These are phyloP conservation scores for Sphenostylis stenocarpa DNA, from an alignment of 306 rosid species.

Conservation along the genomic window DNA sequence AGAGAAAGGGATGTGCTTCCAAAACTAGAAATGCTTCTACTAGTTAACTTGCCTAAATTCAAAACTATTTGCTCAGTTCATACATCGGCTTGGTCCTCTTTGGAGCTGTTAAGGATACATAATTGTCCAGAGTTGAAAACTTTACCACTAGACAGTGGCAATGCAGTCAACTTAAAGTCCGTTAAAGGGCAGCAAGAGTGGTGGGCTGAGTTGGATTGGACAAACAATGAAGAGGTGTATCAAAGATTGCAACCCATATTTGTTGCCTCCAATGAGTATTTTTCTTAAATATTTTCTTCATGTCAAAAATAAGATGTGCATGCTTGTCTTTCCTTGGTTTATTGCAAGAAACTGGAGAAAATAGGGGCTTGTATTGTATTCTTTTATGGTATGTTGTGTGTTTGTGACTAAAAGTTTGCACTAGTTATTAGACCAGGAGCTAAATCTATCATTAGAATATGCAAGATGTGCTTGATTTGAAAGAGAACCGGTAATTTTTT, in stretches of 20 bases:
- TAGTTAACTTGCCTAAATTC: constrained; percentile 20
- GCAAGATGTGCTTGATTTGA: too few species aligned
- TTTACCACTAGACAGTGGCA: constrained; percentile 3
- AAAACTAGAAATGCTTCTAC: constrained; percentile 9
- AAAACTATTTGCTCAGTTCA: neutral
- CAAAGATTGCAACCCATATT: constrained; percentile 4
- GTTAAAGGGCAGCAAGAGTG: constrained; percentile 23
- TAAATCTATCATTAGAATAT: neutral
- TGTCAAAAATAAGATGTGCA: neutral
- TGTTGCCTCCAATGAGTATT: constrained; percentile 2
- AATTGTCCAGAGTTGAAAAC: constrained; percentile 19
- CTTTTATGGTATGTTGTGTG: neutral
- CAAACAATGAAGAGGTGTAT: neutral
- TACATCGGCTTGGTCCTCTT: constrained; percentile 26
- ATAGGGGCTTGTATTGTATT: neutral
- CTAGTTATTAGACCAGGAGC: neutral
- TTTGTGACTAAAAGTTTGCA: neutral
- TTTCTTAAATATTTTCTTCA: neutral
- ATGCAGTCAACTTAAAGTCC: constrained; percentile 11
- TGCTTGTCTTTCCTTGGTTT: neutral
- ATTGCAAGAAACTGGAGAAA: neutral
- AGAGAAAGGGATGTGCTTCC: constrained; percentile 22
- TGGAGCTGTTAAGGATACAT: constrained; percentile 9
- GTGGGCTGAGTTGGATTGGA: constrained; percentile 34
- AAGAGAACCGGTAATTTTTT: neutral